A percentile compares a stretch with the other conserved stretches of the same genome.
phyloP scores from a whole-genome alignment of 768 basidiomycete genomes.

The Sistotremastrum niveocremeum region DNA sequence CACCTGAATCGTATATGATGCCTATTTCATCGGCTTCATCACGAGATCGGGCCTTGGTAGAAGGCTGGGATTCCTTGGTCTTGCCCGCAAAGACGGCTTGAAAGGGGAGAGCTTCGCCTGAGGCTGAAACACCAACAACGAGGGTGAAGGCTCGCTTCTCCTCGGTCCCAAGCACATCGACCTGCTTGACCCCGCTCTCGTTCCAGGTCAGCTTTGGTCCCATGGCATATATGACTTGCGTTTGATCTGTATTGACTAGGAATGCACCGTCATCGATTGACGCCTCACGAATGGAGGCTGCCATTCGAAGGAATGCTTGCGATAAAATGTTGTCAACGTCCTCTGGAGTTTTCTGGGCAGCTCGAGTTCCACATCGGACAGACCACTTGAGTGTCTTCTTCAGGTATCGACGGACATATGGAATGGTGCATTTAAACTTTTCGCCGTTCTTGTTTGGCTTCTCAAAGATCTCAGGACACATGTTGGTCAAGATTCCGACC shows the following conservation, averaged over 20 bases:
- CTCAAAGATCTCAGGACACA: constrained; percentile 16
- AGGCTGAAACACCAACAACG: constrained; percentile 17
- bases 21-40: constrained; percentile 12
- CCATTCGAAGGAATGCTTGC: constrained; percentile 12
- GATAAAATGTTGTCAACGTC: constrained; percentile 13
- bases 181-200: constrained; percentile 20
- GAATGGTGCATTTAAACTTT: constrained; percentile 16
- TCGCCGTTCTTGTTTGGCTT: constrained; percentile 13
- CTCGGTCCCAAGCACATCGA: constrained; percentile 19
- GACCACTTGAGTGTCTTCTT: constrained; percentile 16
- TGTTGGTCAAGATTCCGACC: constrained; percentile 13
- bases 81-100: constrained; percentile 25
- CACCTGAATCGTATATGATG: constrained; percentile 4
- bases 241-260: constrained; percentile 25
- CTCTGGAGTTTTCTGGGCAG: constrained; percentile 22
- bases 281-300: constrained; percentile 12
- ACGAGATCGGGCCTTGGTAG: constrained; percentile 1
- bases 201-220: constrained; percentile 18
- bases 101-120: constrained; percentile 21
- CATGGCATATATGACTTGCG: constrained; percentile 16
- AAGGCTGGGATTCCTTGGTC: constrained; percentile 15
- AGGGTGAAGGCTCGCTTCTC: constrained; percentile 32
- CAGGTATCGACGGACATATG: constrained; percentile 14
- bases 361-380: constrained; percentile 16
- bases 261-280: constrained; percentile 9